Evolutionary conservation across 2,329 filamentous ascomycete genomes (phyloP), one percentile per base, ranked within the genome.

Genomic region (Claviceps africana): DNA sequence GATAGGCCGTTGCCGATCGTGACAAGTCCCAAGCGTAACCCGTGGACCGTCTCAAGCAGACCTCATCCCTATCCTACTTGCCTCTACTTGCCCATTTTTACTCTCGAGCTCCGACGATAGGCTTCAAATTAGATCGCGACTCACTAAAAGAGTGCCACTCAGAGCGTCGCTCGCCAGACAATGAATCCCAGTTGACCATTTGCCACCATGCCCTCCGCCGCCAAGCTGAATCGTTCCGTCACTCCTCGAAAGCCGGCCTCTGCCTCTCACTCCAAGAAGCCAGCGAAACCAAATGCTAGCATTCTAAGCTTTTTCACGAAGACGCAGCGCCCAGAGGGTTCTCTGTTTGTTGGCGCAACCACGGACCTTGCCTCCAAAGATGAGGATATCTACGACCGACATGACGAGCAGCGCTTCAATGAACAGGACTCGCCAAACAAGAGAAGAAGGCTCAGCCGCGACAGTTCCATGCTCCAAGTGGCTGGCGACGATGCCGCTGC

Each of bases 281-380:
- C 70, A 3, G 58, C 60, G 21, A 70, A 69, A 40, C 69, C 70
- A 0, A 87, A 86, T 59, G 72, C 74, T 7, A 88, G 82, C 56
- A 88, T 88, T 33, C 67, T 88, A 15, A 87, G 68, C 56, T 89
- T 88, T 65, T 89, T 89, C 63, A 82, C 85, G 61, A 88, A 87
- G 61, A 73, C 78, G 0, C 76, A 79, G 40, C 76, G 77, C 50
- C 70, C 76, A 53, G 74, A 83, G 56, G 70, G 81, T 52, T 71
- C 73, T 21, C 73, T 85, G 10, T 85, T 86, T 57, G 65, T 73
- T 0, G 67, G 64, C n/a, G 56, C 61, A 17, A 44, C 57, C 3
- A 50, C 59, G 1, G 59, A 58, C 9, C n/a, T 52, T 13, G 52
- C 54, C n/a, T 37, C 50, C 13, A 54, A 55, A 11, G 58, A 67